These are phyloP conservation scores for Boletus tomentosulus DNA, from an alignment of 768 basidiomycete species.

Conservation along the genomic window DNA sequence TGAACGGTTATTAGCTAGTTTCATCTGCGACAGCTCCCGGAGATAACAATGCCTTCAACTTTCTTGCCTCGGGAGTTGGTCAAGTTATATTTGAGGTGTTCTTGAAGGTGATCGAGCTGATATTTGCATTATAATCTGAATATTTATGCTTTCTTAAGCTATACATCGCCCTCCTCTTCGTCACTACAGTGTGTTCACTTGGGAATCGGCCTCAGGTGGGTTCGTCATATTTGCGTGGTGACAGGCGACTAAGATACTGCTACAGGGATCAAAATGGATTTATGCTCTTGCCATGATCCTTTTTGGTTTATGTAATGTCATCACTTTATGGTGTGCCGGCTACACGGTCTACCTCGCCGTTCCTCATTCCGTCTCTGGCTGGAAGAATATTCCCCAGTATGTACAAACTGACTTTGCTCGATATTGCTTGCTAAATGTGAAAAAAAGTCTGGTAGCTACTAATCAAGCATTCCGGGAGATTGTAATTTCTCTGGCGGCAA, in stretches of 20 bases:
- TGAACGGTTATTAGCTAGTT: conserved; percentile 54
- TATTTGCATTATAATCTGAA: conserved; percentile 14
- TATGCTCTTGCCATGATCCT: conserved; percentile 72
- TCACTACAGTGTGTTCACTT: conserved; percentile 80
- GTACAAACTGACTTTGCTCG: conserved; percentile 20
- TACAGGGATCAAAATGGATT: conserved; percentile 79
- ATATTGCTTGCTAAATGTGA: conserved; percentile 24
- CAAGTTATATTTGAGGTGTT: conserved; percentile 74
- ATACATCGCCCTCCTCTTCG: conserved; percentile 81
- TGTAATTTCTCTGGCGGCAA: conserved; percentile 70
- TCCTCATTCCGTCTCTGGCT: conserved; percentile 67
- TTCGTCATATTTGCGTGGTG: conserved; percentile 4
- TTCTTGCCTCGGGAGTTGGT: conserved; percentile 70
- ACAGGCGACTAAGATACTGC: conserved; percentile 1
- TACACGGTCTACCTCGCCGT: conserved; percentile 86
- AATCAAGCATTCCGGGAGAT: conserved; percentile 80
- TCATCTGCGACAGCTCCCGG: conserved; percentile 65
- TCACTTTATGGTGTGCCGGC: conserved; percentile 87
- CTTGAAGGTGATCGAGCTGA: conserved; percentile 40
- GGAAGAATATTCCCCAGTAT: conserved; percentile 70
- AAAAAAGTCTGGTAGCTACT: conserved; percentile 50
- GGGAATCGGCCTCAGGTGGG: conserved; percentile 78
- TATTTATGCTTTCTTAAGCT: conserved; percentile 38
- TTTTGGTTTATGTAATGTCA: conserved; percentile 74
- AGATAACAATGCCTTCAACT: conserved; percentile 71